Evolutionary conservation across 768 basidiomycete species (phyloP), one percentile per base, ranked within the genome.

Genomic region (Exsudoporus frostii): DNA sequence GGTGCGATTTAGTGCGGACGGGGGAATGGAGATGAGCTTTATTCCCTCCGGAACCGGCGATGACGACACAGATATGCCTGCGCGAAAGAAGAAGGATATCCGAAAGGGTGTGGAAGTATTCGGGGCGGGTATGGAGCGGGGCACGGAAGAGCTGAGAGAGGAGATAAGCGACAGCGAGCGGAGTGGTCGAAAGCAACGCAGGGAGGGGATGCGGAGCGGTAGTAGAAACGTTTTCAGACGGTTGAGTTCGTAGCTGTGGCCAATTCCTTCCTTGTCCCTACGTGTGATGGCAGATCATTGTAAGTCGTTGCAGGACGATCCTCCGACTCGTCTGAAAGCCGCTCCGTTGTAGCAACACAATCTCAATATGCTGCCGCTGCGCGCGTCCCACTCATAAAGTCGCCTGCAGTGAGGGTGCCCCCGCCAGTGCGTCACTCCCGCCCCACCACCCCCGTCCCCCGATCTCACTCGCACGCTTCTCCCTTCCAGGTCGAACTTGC

Each of bases 101-200:
- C 73, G 79, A 63, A 86, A 82, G 67, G 86, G 84, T 25, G 81
- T 85, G 39, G 91, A 94, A 70, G 71, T 71, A 41, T 95, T 96
- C 64, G 94, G 93, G 25, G 88, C 85, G 40, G 93, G 94, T 22
- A 74, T 98, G 84, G 92, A 97, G 76, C 86, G 79, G 61, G 92
- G 91, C 2, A 79, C 81, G 2, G 76, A 74, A 44, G 81, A 80
- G 37, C 68, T 72, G 10, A 73, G 55, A 24, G 59, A 70, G 24
- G 78, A 76, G 53, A 67, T 85, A 62, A 79, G 74, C 33, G 89
- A 88, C 57, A 79, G 78, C 54, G 89, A 90, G 46, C 75, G 86
- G 60, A 79, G 78, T 38, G 95, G 96, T n/a, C 76, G 96, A 70
- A 85, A 80, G 32, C 79, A 88, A 34, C 79, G 91, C 62, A 74